Percentiles rank a stretch among this genome's conserved stretches.
These are phyloP conservation scores for Carex kokanica DNA, from an alignment of 176 grass and related monocot species.

Conservation along the genomic window DNA sequence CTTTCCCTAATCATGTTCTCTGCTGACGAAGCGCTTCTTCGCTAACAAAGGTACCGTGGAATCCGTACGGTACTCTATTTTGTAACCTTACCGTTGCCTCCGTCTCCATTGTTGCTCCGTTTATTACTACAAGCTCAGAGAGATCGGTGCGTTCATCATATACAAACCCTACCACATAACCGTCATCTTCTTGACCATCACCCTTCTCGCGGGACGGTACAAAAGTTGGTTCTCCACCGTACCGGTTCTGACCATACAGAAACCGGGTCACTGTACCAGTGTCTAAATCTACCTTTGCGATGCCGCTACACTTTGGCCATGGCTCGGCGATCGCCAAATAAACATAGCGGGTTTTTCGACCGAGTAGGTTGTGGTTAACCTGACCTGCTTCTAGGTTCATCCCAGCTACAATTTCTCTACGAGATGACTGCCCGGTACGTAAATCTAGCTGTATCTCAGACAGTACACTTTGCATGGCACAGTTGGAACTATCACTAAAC, in stretches of 20 bases:
- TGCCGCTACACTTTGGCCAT: slow-evolving; percentile 83
- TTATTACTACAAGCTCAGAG: slow-evolving; percentile 61
- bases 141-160: slow-evolving; percentile 44
- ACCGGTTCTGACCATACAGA: slow-evolving; percentile 55
- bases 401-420: slow-evolving; percentile 46
- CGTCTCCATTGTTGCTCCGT: slow-evolving; percentile 60
- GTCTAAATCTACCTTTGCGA: slow-evolving; percentile 77
- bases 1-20: not conserved
- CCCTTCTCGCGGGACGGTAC: slow-evolving; percentile 31
- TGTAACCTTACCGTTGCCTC: slow-evolving; percentile 76
- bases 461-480: slow-evolving; percentile 60
- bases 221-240: slow-evolving; percentile 87
- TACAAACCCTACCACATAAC: slow-evolving; percentile 57
- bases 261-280: slow-evolving; percentile 48
- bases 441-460: slow-evolving; percentile 83
- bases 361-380: slow-evolving; percentile 63
- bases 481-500: slow-evolving; percentile 68
- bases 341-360: slow-evolving; percentile 57
- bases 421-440: slow-evolving; percentile 52
- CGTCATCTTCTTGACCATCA: slow-evolving; percentile 57
- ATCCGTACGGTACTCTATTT: slow-evolving; percentile 77
- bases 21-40: slow-evolving; percentile 7
- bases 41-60: slow-evolving; percentile 79
- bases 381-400: slow-evolving; percentile 92
- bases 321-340: slow-evolving; percentile 89